Percentiles rank a stretch among this genome's conserved stretches.
These are phyloP conservation scores for Alternaria sp. DNA, from an alignment of 2,329 filamentous ascomycete species.

Conservation along the genomic window DNA sequence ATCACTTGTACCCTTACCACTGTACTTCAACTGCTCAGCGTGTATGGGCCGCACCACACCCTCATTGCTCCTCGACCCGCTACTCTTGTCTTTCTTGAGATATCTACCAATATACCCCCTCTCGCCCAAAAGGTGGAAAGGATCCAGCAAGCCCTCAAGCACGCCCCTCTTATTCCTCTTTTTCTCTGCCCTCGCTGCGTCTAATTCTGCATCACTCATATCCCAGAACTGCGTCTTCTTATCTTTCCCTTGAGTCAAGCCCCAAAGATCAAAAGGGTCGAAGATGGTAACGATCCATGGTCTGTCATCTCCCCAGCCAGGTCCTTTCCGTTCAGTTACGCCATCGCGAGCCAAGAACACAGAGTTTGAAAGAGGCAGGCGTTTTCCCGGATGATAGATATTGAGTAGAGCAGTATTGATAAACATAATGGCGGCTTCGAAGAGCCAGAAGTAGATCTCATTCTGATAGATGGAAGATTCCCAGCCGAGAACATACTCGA, in stretches of 20 bases:
- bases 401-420: conserved; percentile 62
- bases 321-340: conserved; percentile 60
- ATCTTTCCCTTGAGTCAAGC: conserved; percentile 43
- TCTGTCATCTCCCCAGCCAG: conserved; percentile 60
- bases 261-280: conserved; percentile 50
- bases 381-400: conserved; percentile 60
- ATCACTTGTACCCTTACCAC: background rate
- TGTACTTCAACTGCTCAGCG: background rate
- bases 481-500: conserved; percentile 59
- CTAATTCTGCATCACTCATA: conserved; percentile 46
- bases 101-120: conserved; percentile 43
- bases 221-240: conserved; percentile 52
- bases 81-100: conserved; percentile 23
- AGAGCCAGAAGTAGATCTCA: conserved; percentile 64
- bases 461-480: conserved; percentile 51
- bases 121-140: conserved; percentile 42
- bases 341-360: conserved; percentile 63
- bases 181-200: conserved; percentile 35
- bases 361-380: conserved; percentile 60
- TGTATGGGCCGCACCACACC: background rate
- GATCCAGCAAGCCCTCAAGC: conserved; percentile 36
- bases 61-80: background rate
- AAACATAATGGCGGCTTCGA: conserved; percentile 63
- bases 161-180: conserved; percentile 38
- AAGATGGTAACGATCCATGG: conserved; percentile 54